Conservation (phyloP, 2,329 filamentous ascomycete species). For the Aspergillus piperis region DNA sequence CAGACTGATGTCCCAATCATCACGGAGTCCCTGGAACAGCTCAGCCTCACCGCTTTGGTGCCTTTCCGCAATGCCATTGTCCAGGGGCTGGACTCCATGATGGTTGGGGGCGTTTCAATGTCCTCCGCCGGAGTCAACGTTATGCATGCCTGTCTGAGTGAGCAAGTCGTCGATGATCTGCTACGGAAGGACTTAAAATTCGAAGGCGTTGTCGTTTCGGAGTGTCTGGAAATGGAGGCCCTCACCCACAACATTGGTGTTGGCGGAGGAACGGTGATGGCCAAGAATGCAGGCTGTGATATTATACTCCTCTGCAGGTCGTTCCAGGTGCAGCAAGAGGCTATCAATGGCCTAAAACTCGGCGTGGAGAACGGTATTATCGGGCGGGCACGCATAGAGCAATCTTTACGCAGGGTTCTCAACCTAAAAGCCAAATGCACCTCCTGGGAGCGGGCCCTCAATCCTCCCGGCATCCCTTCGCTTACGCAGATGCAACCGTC, state of each 20-base stretch:
- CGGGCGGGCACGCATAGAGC: constrained; percentile 73
- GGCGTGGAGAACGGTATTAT: constrained; percentile 91
- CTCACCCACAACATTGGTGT: constrained; percentile 96
- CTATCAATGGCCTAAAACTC: constrained; percentile 83
- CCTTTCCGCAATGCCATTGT: constrained; percentile 89
- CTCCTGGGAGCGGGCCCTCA: constrained; percentile 87
- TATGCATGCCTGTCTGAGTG: constrained; percentile 89
- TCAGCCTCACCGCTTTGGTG: constrained; percentile 87
- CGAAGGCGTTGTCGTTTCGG: constrained; percentile 87
- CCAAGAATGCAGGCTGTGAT: constrained; percentile 93
- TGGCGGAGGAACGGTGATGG: constrained; percentile 95
- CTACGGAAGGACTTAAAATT: constrained; percentile 88
- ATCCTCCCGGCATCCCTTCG: constrained; percentile 75
- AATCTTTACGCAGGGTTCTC: constrained; percentile 77
- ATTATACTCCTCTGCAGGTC: constrained; percentile 85
- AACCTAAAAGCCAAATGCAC: constrained; percentile 82
- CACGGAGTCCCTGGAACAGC: constrained; percentile 87
- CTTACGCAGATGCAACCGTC: constrained; percentile 79
- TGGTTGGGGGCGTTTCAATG: constrained; percentile 92
- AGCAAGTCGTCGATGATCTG: constrained; percentile 89
- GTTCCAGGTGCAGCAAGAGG: constrained; percentile 85
- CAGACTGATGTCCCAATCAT: constrained; percentile 93
- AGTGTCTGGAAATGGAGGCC: constrained; percentile 96
- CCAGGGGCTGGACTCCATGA: constrained; percentile 88
- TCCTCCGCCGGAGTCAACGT: constrained; percentile 89